Conservation (phyloP, 129 eudicot species). For the Calendula officinalis region DNA sequence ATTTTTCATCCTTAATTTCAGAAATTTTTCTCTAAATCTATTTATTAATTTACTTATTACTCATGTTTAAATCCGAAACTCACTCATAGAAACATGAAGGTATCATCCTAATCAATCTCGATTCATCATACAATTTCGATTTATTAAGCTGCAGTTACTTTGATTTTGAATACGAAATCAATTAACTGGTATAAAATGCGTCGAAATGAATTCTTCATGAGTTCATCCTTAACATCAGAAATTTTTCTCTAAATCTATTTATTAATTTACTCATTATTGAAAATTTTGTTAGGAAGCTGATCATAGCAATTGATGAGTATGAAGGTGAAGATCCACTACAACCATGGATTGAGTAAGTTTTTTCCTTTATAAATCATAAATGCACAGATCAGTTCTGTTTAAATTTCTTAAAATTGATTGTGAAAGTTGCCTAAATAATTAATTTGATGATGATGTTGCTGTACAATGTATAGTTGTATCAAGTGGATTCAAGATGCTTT, state of each 20-base stretch:
- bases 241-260: neutral
- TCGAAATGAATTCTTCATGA: neutral
- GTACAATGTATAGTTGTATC: conserved; percentile 56
- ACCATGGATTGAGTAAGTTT: conserved; percentile 81
- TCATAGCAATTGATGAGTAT: conserved; percentile 74
- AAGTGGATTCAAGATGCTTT: conserved; percentile 97
- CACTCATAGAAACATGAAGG: conserved; percentile 56
- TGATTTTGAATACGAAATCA: neutral
- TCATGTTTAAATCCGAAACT: conserved; percentile 44
- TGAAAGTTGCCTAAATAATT: neutral
- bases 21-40: neutral
- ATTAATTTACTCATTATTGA: no score
- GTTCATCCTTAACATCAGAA: no score
- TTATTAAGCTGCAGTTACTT: neutral
- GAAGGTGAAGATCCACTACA: conserved; percentile 83
- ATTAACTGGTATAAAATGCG: no score
- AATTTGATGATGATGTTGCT: neutral
- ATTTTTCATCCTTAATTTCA: neutral
- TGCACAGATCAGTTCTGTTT: neutral
- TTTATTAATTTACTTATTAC: neutral
- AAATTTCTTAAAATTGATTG: neutral
- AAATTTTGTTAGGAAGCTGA: conserved; percentile 46
- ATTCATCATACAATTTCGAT: no score
- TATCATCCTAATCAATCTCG: no score
- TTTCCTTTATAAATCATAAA: no score